These are phyloP conservation scores for Terfezia boudieri DNA, from an alignment of 495 filamentous ascomycete genomes.

Conservation along the genomic window DNA sequence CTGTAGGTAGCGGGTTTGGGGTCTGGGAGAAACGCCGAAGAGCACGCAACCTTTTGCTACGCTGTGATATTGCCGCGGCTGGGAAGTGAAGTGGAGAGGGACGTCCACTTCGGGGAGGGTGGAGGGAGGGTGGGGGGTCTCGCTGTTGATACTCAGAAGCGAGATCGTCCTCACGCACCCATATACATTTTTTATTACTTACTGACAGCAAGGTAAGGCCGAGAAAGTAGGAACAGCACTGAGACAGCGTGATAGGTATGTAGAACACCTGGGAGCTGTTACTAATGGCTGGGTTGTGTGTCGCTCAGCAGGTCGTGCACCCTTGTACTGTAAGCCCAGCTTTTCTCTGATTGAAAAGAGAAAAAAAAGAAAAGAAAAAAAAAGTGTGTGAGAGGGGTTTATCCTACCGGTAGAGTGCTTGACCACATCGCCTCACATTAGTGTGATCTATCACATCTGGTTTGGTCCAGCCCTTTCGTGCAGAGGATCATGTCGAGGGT, in stretches of 20 bases:
- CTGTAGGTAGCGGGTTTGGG: neutral
- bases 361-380: no score
- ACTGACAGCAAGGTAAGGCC: neutral
- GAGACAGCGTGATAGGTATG: neutral
- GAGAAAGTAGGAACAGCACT: neutral
- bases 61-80: neutral
- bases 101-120: neutral
- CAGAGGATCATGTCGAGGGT: neutral
- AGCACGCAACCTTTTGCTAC: neutral
- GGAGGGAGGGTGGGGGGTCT: neutral
- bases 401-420: neutral
- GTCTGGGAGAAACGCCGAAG: neutral
- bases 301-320: neutral
- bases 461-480: neutral
- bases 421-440: neutral
- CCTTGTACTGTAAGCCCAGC: neutral
- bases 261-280: no score
- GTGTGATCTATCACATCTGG: neutral
- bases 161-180: neutral
- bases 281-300: no score
- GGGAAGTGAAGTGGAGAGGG: neutral
- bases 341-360: neutral
- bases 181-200: neutral
- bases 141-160: neutral
- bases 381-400: neutral